A percentile compares a stretch with the other conserved stretches of the same genome.
Evolutionary conservation across 768 basidiomycete species (phyloP).

Genomic region (Brasilioporus rufonigricans): DNA sequence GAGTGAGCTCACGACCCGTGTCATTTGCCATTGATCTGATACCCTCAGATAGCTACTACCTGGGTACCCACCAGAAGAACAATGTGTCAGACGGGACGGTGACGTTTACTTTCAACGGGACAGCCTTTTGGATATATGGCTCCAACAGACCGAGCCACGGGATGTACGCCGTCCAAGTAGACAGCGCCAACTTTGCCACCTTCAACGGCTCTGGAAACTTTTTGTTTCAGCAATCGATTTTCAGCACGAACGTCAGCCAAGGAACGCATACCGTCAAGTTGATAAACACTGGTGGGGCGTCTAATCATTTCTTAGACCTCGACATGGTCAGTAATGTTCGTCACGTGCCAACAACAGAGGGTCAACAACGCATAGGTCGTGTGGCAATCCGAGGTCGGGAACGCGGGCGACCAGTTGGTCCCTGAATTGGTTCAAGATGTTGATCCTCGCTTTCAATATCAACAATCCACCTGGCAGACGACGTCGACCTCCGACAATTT

Average conservation of each 20-base stretch:
- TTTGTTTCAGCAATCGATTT: conserved; percentile 42
- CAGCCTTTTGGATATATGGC: conserved; percentile 47
- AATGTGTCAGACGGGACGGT: conserved; percentile 31
- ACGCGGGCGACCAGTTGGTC: conserved; percentile 10
- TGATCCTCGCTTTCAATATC: conserved; percentile 39
- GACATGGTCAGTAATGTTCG: conserved; percentile 36
- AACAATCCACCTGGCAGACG: conserved; percentile 34
- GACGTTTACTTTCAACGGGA: conserved; percentile 48
- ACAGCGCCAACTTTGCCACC: conserved; percentile 29
- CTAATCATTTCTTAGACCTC: conserved; percentile 42
- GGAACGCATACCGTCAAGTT: conserved; percentile 37
- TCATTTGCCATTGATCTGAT: background rate
- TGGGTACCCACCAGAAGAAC: conserved; percentile 40
- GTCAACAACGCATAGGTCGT: conserved; percentile 17
- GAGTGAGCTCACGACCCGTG: conserved; percentile 10
- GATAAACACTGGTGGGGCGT: conserved; percentile 22
- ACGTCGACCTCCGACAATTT: conserved; percentile 28
- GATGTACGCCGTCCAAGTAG: conserved; percentile 42
- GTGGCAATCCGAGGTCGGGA: conserved; percentile 29
- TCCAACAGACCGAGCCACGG: conserved; percentile 50
- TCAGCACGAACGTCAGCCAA: conserved; percentile 31
- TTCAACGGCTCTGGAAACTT: conserved; percentile 30
- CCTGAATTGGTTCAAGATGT: conserved; percentile 31
- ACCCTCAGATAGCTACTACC: conserved; percentile 30
- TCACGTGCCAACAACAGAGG: background rate